Percentiles rank a stretch among this genome's conserved stretches.
Evolutionary conservation across 1,284 basidiomycete species (phyloP).

Genomic region (Rhodotorula mucilaginosa): DNA sequence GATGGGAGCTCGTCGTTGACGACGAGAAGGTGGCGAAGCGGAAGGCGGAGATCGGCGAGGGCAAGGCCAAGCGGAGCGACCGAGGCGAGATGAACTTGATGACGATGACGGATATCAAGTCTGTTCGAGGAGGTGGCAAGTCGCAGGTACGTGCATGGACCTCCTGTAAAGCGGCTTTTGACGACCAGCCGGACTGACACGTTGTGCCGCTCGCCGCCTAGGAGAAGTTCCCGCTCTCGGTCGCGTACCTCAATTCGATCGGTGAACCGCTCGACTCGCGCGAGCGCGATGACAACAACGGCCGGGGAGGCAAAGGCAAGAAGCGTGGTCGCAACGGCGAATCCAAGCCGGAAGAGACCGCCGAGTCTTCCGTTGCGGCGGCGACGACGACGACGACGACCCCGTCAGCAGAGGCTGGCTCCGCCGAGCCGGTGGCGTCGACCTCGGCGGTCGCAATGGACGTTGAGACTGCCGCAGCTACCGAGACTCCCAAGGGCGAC

Average conservation of each 20-base stretch:
- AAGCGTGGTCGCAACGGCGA: constrained; percentile 26
- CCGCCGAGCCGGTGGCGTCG: not conserved
- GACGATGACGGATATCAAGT: constrained; percentile 58
- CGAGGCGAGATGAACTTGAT: constrained; percentile 74
- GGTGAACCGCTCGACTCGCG: constrained; percentile 40
- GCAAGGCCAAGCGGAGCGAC: constrained; percentile 46
- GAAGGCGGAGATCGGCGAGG: constrained; percentile 51
- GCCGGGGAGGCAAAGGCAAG: constrained; percentile 22
- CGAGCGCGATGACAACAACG: constrained; percentile 8
- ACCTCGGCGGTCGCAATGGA: constrained; percentile 14
- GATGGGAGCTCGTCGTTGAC: constrained; percentile 54
- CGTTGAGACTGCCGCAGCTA: not conserved
- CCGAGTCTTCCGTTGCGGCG: constrained; percentile 27
- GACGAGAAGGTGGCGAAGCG: constrained; percentile 56
- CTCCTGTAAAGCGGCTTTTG: not conserved
- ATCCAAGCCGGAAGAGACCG: constrained; percentile 12
- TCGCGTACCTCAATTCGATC: constrained; percentile 38
- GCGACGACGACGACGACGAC: not conserved
- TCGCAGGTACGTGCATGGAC: constrained; percentile 56
- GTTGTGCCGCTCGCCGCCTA: not conserved
- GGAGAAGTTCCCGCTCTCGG: constrained; percentile 38
- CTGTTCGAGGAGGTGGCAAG: constrained; percentile 52
- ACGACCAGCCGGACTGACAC: no score
- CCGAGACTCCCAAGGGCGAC: not conserved
- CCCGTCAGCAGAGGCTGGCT: not conserved